Conservation (phyloP, 176 grass and related monocot genomes). For the Avena eriantha region DNA sequence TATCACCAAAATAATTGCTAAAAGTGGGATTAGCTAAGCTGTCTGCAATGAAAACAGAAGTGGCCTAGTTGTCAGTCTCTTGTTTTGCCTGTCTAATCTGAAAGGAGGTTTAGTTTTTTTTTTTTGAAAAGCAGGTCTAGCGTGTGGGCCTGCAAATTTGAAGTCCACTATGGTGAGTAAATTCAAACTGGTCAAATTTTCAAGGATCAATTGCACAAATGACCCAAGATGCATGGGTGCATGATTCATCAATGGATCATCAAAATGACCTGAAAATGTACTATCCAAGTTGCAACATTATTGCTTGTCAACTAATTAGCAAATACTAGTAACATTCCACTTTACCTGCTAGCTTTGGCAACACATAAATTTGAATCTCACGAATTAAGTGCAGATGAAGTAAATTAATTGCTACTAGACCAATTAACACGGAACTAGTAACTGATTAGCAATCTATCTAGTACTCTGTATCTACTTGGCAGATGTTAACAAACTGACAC, state of each 20-base stretch:
- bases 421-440: neutral
- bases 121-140: neutral
- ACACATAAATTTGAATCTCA: neutral
- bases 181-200: neutral
- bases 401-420: neutral
- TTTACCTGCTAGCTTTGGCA: neutral
- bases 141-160: neutral
- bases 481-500: neutral
- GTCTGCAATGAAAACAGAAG: neutral
- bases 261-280: neutral
- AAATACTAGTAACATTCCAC: neutral
- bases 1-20: neutral
- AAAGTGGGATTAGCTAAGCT: neutral
- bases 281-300: neutral
- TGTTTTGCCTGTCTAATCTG: neutral
- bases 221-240: neutral
- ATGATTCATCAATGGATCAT: neutral
- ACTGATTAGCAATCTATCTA: neutral
- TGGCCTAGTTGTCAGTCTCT: neutral
- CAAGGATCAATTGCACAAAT: constrained; percentile 21
- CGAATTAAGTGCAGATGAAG: neutral
- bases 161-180: neutral
- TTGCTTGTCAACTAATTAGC: neutral
- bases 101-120: neutral
- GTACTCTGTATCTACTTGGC: neutral